Evolutionary conservation across 2,329 filamentous ascomycete genomes (phyloP), one percentile per base, ranked within the genome.

Genomic region (Fusarium sp.): DNA sequence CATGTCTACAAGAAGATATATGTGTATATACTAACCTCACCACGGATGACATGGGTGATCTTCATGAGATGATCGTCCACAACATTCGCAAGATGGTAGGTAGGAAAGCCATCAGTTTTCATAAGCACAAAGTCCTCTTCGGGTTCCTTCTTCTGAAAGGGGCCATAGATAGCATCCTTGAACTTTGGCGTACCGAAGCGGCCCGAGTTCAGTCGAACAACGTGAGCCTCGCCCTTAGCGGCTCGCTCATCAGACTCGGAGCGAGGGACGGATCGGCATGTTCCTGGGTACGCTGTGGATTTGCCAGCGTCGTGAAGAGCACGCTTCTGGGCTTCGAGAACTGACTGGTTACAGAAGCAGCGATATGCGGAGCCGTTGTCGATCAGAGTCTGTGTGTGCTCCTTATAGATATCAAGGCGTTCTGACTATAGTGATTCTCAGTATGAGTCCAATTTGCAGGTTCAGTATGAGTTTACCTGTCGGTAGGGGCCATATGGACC

Each of bases 11-110:
- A n/a, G 5, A 8, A 9, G 11, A 3, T 13, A 18, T 40, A 60
- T 58, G 53, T 34, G 51, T 27, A 4, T 63, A 45, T 21, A 43
- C 86, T 74, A 80, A 92, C 90, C 27, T 92, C 91, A 55, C 95
- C 96, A 43, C 96, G 90, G 62, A 99, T 92, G 16, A 99, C 96
- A 79, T 98, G 95, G 0, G 94, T 98, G 72, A 99, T 97, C 63
- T 93, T 83, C 96, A 99, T 99, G 64, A 92, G 84, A 78, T 98
- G 93, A 76, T 99, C 96, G 76, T 99, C 96, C 7, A 99, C 91
- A 11, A 99, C 95, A 76, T 98, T 99, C 7, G 96, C 96, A 66
- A 99, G 90, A 79, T 99, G 96, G 76, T 99, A 99, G 0, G 97
- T 99, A 0, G 96, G 96, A 69, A 92, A 92, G 0, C 94, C 94